These are phyloP conservation scores for Discostella pseudostelligera DNA, from an alignment of 108 stramenopile species.

Conservation along the genomic window DNA sequence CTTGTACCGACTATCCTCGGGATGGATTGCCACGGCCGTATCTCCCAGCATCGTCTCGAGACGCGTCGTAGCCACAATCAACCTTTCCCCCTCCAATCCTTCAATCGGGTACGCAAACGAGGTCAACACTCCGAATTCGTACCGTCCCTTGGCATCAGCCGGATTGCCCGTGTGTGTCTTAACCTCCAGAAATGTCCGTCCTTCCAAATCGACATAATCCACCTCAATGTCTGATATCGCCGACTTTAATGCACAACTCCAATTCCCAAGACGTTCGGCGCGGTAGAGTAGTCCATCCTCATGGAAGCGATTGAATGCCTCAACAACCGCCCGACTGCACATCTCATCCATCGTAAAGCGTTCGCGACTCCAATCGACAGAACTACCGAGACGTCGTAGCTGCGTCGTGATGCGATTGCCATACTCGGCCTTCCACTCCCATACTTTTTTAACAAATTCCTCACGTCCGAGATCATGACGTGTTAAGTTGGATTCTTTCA, in stretches of 20 bases:
- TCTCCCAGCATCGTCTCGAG: slow-evolving; percentile 99
- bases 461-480: slow-evolving; percentile 98
- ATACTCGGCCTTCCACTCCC: slow-evolving; percentile 99
- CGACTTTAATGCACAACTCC: slow-evolving; percentile 96
- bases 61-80: slow-evolving; percentile 98
- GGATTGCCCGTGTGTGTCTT: slow-evolving; percentile 94
- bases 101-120: slow-evolving; percentile 97
- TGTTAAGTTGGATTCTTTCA: slow-evolving; percentile 86
- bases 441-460: slow-evolving; percentile 93
- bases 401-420: slow-evolving; percentile 91
- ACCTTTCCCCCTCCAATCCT: slow-evolving; percentile 78
- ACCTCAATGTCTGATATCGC: slow-evolving; percentile 99
- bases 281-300: slow-evolving; percentile 96
- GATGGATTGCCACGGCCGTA: slow-evolving; percentile 98
- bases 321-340: slow-evolving; percentile 89
- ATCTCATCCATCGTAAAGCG: slow-evolving; percentile 99
- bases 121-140: slow-evolving; percentile 97
- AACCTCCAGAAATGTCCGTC: slow-evolving; percentile 89
- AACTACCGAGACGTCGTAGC: slow-evolving; percentile 85
- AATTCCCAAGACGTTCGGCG: slow-evolving; percentile 94
- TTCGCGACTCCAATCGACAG: slow-evolving; percentile 96
- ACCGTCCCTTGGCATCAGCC: slow-evolving; percentile 86
- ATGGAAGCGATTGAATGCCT: slow-evolving; percentile 92
- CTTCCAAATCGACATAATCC: slow-evolving; percentile 93
- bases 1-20: slow-evolving; percentile 95